phyloP scores from a whole-genome alignment of 495 filamentous ascomycete genomes.

The Diplogelasinospora grovesii region DNA sequence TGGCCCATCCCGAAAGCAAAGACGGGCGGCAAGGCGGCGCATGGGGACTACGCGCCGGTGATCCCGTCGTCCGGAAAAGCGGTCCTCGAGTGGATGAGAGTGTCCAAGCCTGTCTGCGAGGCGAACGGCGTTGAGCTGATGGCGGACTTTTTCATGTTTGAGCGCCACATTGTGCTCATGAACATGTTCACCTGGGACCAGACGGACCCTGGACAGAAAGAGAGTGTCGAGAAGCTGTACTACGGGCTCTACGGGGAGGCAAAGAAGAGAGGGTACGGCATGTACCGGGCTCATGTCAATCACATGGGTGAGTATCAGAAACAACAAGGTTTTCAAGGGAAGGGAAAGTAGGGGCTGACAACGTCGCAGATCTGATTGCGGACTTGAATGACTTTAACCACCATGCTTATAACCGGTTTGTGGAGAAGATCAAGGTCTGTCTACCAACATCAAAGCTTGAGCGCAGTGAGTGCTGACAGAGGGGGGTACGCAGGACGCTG shows the following conservation, averaged over 20 bases:
- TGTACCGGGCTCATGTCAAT: conserved; percentile 37
- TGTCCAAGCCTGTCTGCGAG: conserved; percentile 30
- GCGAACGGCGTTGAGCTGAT: conserved; percentile 36
- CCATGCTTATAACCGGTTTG: conserved; percentile 36
- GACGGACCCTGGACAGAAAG: conserved; percentile 26
- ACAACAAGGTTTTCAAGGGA: too few species aligned
- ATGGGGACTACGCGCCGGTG: conserved; percentile 38
- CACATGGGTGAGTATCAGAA: conserved; percentile 38
- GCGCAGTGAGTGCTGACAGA: conserved; percentile 2
- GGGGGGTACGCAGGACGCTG: conserved; percentile 14
- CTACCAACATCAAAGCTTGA: background rate
- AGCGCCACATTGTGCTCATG: conserved; percentile 35
- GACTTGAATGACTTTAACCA: conserved; percentile 38
- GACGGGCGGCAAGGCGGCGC: conserved; percentile 28
- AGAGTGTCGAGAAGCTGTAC: conserved; percentile 24
- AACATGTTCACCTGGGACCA: conserved; percentile 41
- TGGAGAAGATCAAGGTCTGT: conserved; percentile 36
- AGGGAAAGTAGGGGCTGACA: too few species aligned
- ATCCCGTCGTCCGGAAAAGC: conserved; percentile 32
- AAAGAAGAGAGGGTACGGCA: conserved; percentile 33
- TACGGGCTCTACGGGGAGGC: conserved; percentile 29
- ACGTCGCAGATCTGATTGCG: conserved; percentile 31
- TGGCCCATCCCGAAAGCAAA: conserved; percentile 24
- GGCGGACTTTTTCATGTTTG: conserved; percentile 41
- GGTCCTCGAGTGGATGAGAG: conserved; percentile 33